Percentiles rank a stretch among this genome's conserved stretches.
Conservation (phyloP, 768 basidiomycete species). For the Rhodocollybia butyracea region DNA sequence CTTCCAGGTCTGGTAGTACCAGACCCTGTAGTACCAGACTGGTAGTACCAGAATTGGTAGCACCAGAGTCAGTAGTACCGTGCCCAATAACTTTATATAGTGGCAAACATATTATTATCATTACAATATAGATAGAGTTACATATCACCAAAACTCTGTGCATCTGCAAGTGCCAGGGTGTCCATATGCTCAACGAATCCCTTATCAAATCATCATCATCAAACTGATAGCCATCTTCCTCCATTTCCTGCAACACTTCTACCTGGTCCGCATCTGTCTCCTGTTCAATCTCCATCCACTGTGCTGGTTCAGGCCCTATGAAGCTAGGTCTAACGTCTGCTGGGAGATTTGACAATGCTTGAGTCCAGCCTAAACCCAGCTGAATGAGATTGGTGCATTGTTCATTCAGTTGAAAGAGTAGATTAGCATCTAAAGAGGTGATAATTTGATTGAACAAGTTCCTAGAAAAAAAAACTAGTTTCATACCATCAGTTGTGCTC, state of each 20-base stretch:
- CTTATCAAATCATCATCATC: conserved; percentile 2
- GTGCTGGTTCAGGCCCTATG: not conserved
- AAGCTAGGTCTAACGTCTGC: no score
- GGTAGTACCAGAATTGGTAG: no score
- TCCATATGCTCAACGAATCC: conserved; percentile 1
- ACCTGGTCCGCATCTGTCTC: not conserved
- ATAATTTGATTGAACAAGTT: not conserved
- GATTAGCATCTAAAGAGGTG: not conserved
- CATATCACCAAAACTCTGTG: no score
- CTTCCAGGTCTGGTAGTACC: no score
- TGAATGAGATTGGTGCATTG: not conserved
- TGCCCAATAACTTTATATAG: no score
- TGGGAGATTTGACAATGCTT: not conserved
- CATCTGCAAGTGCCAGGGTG: not conserved
- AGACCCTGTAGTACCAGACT: no score
- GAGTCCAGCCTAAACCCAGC: conserved; percentile 5
- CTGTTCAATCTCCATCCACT: not conserved
- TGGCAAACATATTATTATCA: no score
- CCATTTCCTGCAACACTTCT: not conserved
- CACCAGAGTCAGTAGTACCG: no score
- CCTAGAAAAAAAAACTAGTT: no score
- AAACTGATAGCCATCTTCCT: conserved; percentile 11
- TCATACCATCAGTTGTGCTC: not conserved
- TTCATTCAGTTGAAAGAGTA: conserved; percentile 1
- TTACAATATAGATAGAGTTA: no score